These are phyloP conservation scores for Zymoseptoria tritici DNA, from an alignment of 2,329 filamentous ascomycete species.

Conservation along the genomic window DNA sequence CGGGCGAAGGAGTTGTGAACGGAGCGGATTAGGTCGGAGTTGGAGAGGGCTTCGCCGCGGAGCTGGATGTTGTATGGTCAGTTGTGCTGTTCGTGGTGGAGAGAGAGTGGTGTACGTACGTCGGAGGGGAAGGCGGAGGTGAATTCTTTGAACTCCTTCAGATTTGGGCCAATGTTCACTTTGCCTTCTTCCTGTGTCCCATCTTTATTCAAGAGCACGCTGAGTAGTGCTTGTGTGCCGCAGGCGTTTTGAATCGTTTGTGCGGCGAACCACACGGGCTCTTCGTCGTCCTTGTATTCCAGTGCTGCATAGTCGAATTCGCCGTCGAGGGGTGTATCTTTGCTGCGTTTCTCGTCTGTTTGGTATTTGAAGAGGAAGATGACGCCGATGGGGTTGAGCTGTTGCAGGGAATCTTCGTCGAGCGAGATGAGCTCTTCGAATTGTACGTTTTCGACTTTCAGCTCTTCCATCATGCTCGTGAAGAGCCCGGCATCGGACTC, in stretches of 20 bases:
- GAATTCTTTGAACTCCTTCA: slow-evolving; percentile 80
- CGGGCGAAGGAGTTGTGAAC: slow-evolving; percentile 88
- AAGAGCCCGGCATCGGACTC: slow-evolving; percentile 96
- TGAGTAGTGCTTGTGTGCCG: slow-evolving; percentile 89
- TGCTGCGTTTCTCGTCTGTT: slow-evolving; percentile 56
- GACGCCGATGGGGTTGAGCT: slow-evolving; percentile 59
- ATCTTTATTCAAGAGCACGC: slow-evolving; percentile 78
- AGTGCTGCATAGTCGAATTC: slow-evolving; percentile 68
- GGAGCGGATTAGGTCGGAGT: slow-evolving; percentile 50
- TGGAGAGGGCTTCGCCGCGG: slow-evolving; percentile 62
- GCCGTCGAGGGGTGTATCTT: slow-evolving; percentile 67
- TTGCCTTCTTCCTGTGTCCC: slow-evolving; percentile 28
- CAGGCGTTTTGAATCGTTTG: slow-evolving; percentile 99
- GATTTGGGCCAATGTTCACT: slow-evolving; percentile 63
- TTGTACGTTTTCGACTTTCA: slow-evolving; percentile 88
- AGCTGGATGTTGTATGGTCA: slow-evolving; percentile 39
- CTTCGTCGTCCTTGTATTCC: slow-evolving; percentile 15
- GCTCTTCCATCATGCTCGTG: slow-evolving; percentile 86
- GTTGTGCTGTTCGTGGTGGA: background rate
- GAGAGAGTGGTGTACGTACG: slow-evolving; percentile 24
- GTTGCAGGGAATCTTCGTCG: slow-evolving; percentile 64
- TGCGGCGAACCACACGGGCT: slow-evolving; percentile 78
- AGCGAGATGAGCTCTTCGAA: slow-evolving; percentile 94
- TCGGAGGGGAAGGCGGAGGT: slow-evolving; percentile 68
- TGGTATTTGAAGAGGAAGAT: slow-evolving; percentile 99